phyloP scores from a whole-genome alignment of 2,329 filamentous ascomycete species.

The Clarireedia homoeocarpa region DNA sequence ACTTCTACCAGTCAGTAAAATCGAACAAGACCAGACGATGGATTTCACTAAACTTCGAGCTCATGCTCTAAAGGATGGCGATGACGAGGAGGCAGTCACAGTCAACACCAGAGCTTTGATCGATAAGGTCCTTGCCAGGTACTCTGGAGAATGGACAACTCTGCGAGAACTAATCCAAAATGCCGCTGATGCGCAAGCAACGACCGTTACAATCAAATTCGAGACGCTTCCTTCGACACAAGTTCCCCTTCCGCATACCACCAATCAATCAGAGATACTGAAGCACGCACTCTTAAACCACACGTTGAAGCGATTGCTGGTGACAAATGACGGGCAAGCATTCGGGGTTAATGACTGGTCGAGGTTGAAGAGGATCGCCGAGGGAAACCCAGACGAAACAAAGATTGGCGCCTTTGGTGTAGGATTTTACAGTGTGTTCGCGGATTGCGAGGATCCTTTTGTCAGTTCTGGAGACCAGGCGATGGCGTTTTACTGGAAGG shows the following conservation, averaged over 20 bases:
- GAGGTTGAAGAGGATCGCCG: slow-evolving; percentile 91
- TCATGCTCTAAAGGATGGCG: slow-evolving; percentile 75
- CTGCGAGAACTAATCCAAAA: slow-evolving; percentile 95
- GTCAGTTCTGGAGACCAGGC: slow-evolving; percentile 86
- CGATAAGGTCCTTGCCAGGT: slow-evolving; percentile 93
- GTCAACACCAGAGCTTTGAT: slow-evolving; percentile 96
- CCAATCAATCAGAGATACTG: slow-evolving; percentile 61
- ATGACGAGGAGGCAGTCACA: slow-evolving; percentile 93
- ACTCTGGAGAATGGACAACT: slow-evolving; percentile 89
- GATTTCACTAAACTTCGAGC: slow-evolving; percentile 73
- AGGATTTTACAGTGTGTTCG: slow-evolving; percentile 97
- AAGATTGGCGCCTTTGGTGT: slow-evolving; percentile 99
- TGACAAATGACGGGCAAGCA: slow-evolving; percentile 83
- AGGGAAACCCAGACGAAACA: slow-evolving; percentile 96
- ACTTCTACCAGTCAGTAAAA: not conserved
- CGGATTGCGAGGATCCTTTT: slow-evolving; percentile 96
- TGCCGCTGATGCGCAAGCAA: slow-evolving; percentile 92
- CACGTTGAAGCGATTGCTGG: slow-evolving; percentile 77
- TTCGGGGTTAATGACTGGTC: slow-evolving; percentile 92
- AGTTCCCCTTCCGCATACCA: slow-evolving; percentile 56
- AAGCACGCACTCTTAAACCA: slow-evolving; percentile 81
- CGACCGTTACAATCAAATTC: slow-evolving; percentile 82
- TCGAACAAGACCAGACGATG: slow-evolving; percentile 36
- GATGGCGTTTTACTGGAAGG: slow-evolving; percentile 99
- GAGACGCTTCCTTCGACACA: slow-evolving; percentile 80